phyloP scores from a whole-genome alignment of 2,329 filamentous ascomycete genomes.

The Aureobasidium uvarum region DNA sequence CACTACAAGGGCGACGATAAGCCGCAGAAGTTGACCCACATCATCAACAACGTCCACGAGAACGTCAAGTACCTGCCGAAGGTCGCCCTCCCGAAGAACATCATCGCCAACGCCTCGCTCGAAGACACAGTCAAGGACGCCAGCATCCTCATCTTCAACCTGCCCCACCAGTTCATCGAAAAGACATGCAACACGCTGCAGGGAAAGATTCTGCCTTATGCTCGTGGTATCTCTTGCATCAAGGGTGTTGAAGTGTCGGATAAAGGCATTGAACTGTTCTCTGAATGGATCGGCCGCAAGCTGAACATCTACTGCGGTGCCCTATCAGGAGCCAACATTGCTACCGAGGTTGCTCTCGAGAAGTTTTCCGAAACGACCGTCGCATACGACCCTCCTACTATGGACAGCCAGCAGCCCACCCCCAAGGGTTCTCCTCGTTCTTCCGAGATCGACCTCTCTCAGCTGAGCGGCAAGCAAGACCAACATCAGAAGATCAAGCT shows the following conservation, averaged over 20 bases:
- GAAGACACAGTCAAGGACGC: slow-evolving; percentile 77
- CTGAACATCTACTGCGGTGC: slow-evolving; percentile 96
- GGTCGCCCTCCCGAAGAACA: slow-evolving; percentile 76
- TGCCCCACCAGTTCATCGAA: slow-evolving; percentile 93
- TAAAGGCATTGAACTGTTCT: slow-evolving; percentile 83
- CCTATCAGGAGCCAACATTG: slow-evolving; percentile 93
- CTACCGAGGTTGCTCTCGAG: slow-evolving; percentile 88
- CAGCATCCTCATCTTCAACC: slow-evolving; percentile 91
- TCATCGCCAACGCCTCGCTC: slow-evolving; percentile 79
- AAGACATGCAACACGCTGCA: slow-evolving; percentile 79
- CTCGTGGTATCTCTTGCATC: slow-evolving; percentile 93
- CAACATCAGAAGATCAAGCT: slow-evolving; percentile 70
- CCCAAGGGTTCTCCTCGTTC: slow-evolving; percentile 52
- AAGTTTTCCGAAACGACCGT: slow-evolving; percentile 98
- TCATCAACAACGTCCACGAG: slow-evolving; percentile 93
- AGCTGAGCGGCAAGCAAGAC: slow-evolving; percentile 40
- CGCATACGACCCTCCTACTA: slow-evolving; percentile 86
- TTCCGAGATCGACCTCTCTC: slow-evolving; percentile 44
- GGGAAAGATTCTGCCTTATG: slow-evolving; percentile 87
- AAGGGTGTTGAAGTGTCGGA: slow-evolving; percentile 95
- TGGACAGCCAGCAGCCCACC: slow-evolving; percentile 79
- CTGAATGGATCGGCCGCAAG: slow-evolving; percentile 86
- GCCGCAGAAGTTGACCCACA: slow-evolving; percentile 79
- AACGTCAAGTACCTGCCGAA: slow-evolving; percentile 98
- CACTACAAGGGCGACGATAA: slow-evolving; percentile 66